A percentile compares a stretch with the other conserved stretches of the same genome.
phyloP scores from a whole-genome alignment of 768 basidiomycete species.

The Candolleomyces aberdarensis region DNA sequence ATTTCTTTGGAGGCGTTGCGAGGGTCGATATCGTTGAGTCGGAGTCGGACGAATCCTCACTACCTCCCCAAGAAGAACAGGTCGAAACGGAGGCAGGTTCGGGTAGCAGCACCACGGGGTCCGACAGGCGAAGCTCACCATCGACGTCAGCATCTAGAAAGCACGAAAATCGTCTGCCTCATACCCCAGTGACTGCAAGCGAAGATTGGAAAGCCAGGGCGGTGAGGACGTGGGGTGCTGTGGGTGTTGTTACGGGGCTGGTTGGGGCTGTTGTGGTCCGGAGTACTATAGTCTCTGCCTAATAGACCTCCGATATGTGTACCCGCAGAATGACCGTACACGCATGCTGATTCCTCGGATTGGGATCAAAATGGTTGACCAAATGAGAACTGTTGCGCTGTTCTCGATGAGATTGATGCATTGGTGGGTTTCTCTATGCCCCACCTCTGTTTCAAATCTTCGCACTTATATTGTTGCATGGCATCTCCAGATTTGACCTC shows the following conservation, averaged over 20 bases:
- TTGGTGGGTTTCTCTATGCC: too few relatives aligned
- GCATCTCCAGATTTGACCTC: too few relatives aligned
- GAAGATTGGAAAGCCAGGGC: background rate
- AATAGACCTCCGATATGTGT: too few relatives aligned
- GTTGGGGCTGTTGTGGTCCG: background rate
- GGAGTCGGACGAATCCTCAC: background rate
- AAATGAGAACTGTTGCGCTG: too few relatives aligned
- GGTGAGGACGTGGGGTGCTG: background rate
- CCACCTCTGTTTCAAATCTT: too few relatives aligned
- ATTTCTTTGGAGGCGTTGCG: conserved; percentile 87
- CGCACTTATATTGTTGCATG: too few relatives aligned
- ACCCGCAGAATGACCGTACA: too few relatives aligned
- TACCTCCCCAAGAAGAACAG: too few relatives aligned
- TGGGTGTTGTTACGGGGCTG: background rate
- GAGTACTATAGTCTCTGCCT: too few relatives aligned
- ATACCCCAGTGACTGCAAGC: background rate
- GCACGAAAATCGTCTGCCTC: background rate
- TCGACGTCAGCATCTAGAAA: background rate
- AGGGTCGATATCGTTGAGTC: conserved; percentile 63
- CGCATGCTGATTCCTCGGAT: too few relatives aligned
- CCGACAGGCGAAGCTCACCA: background rate
- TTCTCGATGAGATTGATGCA: too few relatives aligned
- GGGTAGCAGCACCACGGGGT: background rate
- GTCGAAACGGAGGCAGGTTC: background rate
- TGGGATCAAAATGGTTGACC: too few relatives aligned